Base-by-base conservation (phyloP, 2,329 filamentous ascomycete genomes). In the Pseudogymnoascus sp. region DNA sequence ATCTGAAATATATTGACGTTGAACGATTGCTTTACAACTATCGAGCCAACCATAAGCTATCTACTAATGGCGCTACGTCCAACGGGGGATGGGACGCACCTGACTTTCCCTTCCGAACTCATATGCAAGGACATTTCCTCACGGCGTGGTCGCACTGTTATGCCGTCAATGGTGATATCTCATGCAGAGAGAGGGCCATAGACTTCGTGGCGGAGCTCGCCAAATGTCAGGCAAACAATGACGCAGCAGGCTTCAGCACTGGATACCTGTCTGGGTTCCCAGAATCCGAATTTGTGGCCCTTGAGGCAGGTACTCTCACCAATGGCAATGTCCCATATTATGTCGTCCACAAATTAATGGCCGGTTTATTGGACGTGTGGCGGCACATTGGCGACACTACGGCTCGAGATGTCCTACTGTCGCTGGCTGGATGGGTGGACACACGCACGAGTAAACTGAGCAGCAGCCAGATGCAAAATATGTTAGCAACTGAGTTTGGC, bases 31-130 rank as follows among this genome's bases (percentile, higher is more conserved):
- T 57, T 19, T 82, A 82, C 70, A 76, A 77, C 67, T 82, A 82
- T 71, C 75, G 80, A 17, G 66, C 71, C 31, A 82, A 75, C 57
- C 80, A 82, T 63, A 72, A 75, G 17, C 67, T 82, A 0, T 77
- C 76, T 2, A 82, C 80, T 8, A 74, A 78, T 2, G 78, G 78
- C 1, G 81, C 80, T 1, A 65, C 71, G 1, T 60, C 74, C 5
- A 80, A 81, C 59, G 79, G 79, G 1, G 81, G 81, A 2, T 83
- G 81, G 81, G 81, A 83, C 69, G 78, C 78, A 1, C 81, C 81
- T 0, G 73, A 78, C 57, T 83, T 83, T 50, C 81, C 81, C 0
- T 83, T 83, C 68, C 76, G 81, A 13, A 76, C 76, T 0, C 81
- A 83, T 60, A 67, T 76, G 19, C 81, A 83, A 64, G 81, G 81